Evolutionary conservation across 305 asterid species (phyloP), one percentile per base, ranked within the genome.

Genomic region (Rubia tinctorum): DNA sequence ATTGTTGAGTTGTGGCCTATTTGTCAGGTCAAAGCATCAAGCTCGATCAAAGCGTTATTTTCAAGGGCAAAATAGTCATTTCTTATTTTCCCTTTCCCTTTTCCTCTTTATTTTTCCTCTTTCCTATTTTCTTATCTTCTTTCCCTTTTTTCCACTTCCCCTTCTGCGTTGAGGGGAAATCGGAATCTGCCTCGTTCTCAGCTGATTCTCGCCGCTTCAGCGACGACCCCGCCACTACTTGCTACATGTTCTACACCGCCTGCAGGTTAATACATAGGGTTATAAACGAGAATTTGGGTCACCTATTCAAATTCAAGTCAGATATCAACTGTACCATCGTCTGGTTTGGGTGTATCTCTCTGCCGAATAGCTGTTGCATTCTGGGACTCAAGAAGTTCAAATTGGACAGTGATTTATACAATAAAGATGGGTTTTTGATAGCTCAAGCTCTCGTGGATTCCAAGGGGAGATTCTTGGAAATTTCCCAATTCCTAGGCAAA

Each of bases 381-480:
- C 69, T 93, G 80, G 98, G 98, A 74, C 66, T 86, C 59, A 93
- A 90, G 65, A 88, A 76, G 76, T 91, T 93, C 67, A 84, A 82
- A 71, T 55, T 89, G 74, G 90, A 83, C 20, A 78, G 82, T 40
- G 76, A 76, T 71, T 68, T 69, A 65, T 47, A 70, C 25, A 85
- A 84, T 40, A 85, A 80, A 69, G 77, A 82, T 37, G 88, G 79
- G 61, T 84, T 76, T 69, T 82, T 88, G 82, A 69, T 81, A 40
- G 97, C 91, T 83, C 97, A 93, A 71, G 98, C 93, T 72, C 82
- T 93, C 80, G 96, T 93, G 62, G 98, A 91, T 71, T 91, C 97
- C 14, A 96, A 93, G 86, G 96, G 97, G 61, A 88, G 98, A 80
- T 93, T 93, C 78, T 81, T 91, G 76, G 98, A 93, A 75, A 93